Base-by-base conservation (phyloP, 176 grass and related monocot genomes). In the Eleusine indica region DNA sequence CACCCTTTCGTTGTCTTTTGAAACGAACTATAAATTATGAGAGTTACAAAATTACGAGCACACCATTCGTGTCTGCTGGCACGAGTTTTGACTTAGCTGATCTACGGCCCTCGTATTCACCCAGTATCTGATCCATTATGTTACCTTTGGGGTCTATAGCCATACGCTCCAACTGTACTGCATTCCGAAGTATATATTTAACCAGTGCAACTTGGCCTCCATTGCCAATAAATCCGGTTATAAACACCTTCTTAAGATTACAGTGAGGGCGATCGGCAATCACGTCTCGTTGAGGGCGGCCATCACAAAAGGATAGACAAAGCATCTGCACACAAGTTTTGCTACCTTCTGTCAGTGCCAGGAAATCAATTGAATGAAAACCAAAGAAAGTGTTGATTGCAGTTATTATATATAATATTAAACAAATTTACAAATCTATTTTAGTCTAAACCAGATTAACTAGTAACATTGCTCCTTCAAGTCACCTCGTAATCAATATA, bases 171-270 rank as follows among this genome's bases (percentile, higher is more conserved):
- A 85, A 25, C 16, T 43, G 4, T 58, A 68, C 41, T 2, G 12
- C 52, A 7, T 78, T 85, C 18, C 39, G 43, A 56, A 38, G 25
- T 10, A 77, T 48, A 7, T 57, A 84, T 76, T 69, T 70, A 17
- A 35, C 82, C 39, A 77, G 25, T 42, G 66, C 66, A 37, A 78
- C 39, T 25, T 85, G 73, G 17, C 73, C 83, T 70, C 40, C 52
- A 1, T 77, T 57, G 66, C 65, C 83, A 48, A 32, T 15, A 70
- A 77, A 70, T 17, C 82, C 73, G 1, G 49, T 84, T 46, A 70
- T 77, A 40, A 7, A 11, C 47, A 54, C 81, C 16, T 14, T 51
- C 71, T 74, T 66, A n/a, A 83, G 81, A 53, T 75, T 39, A 21
- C 41, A 7, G 61, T 83, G 44, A 66, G 9, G 60, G 8, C 5